Base-by-base conservation (phyloP, 1,139 yeast genomes). In the Lodderomyces theae region DNA sequence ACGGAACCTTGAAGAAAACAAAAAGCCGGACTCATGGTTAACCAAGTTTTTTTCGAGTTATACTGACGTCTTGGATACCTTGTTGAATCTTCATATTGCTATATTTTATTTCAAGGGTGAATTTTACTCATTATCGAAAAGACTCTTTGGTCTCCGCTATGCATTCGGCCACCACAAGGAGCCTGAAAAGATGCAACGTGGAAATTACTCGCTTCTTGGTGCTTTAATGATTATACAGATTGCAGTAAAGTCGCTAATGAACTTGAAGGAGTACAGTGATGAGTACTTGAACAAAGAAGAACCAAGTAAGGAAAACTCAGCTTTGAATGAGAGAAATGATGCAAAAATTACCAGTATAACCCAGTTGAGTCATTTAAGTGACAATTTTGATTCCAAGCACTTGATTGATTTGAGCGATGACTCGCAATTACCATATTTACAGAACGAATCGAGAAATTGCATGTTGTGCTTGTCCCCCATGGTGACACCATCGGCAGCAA, bases 141-240 rank as follows among this genome's bases (percentile, higher is more conserved):
- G 97, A 33, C 25, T 88, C 0, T 80, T 83, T 59, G 96, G 96
- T 0, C 56, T 92, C 56, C 64, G 95, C 28, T 92, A 90, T 58
- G 90, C 79, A 0, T 70, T 82, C 51, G 87, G 86, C 2, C 89
- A 82, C 56, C 70, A 67, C 42, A 73, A 80, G 33, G 76, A 74
- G 42, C 59, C 69, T 22, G 63, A 68, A 35, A 72, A 74, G 42
- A 63, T 71, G 44, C 57, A 58, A 44, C 56, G 68, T 33, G 82
- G 85, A 17, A 84, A 86, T 44, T 92, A 92, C 58, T 90, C 87
- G 42, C 59, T 88, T 0, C 68, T 90, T 15, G 97, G 97, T 4
- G 70, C 77, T 1, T 60, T 90, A 12, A 79, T 90, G 24, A 60
- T 85, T 10, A 47, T 79, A 2, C 95, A 87, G 51, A 67, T 81